Base-by-base conservation (phyloP, 768 basidiomycete species). In the Phallus indusiatus region DNA sequence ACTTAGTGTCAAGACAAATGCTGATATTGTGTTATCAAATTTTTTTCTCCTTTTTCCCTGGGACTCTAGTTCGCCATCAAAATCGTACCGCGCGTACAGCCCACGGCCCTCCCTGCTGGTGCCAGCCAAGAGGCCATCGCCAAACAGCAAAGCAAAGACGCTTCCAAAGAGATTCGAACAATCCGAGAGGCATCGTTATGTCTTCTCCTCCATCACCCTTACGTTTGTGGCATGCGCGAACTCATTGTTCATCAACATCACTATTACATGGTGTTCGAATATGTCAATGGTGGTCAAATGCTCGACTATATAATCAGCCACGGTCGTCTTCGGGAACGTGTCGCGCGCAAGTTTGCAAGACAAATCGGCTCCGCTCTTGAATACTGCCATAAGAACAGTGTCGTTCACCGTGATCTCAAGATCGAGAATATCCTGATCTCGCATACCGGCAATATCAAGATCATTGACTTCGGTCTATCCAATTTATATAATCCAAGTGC, bases 391-490 rank as follows among this genome's bases (percentile, higher is more conserved):
- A 83, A 85, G 67, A 99, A 98, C 71, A 96, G 85, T 65, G 94
- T 98, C 67, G 95, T 98, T 11, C 96, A 99, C 72, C 89, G 96
- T 64, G 91, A 99, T 76, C 86, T 99, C 64, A 99, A 99, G 78
- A 99, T 99, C 69, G 95, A 99, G 74, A 98, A 97, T 75, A 99
- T 99, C 67, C 87, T 99, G 69, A 98, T 99, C 64, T 96, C 93
- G 1, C 93, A 96, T 64, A 90, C 90, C 0, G 96, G 96, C 11
- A 98, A 97, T 74, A 98, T 98, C 79, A 99, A 98, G 80, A 97
- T 98, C 62, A 99, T 98, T 71, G 95, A 99, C 73, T 99, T 98
- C 72, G 96, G 96, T 52, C 79, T 99, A 8, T 97, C 95, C 1
- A 99, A 98, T 74, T 79, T 99, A 12, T 98, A 86, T 70, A 84